A percentile compares a stretch with the other conserved stretches of the same genome.
phyloP scores from a whole-genome alignment of 768 basidiomycete genomes.

The Lactifluus volemus region DNA sequence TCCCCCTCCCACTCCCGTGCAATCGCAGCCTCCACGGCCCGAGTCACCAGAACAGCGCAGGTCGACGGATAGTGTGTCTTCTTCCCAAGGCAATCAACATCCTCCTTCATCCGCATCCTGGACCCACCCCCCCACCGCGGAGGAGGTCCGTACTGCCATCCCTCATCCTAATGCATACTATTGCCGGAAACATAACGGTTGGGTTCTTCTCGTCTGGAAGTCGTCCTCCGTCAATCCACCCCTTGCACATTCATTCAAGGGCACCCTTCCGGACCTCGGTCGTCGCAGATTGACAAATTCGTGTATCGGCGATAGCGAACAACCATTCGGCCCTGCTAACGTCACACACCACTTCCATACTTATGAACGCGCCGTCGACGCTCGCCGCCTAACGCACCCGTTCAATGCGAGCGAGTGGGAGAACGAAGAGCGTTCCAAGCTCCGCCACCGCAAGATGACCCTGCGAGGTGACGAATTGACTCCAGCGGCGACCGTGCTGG shows the following conservation, averaged over 20 bases:
- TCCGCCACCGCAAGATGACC: slow-evolving; percentile 44
- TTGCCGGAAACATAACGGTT: slow-evolving; percentile 74
- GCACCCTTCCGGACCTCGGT: slow-evolving; percentile 44
- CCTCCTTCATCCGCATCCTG: slow-evolving; percentile 21
- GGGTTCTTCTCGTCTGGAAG: slow-evolving; percentile 70
- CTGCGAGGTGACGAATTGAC: slow-evolving; percentile 15
- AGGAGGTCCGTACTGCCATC: slow-evolving; percentile 57
- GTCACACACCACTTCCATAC: slow-evolving; percentile 77
- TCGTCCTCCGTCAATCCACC: slow-evolving; percentile 53
- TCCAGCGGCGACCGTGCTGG: slow-evolving; percentile 5
- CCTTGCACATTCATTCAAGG: slow-evolving; percentile 45
- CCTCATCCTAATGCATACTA: slow-evolving; percentile 82
- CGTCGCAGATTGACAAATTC: slow-evolving; percentile 40
- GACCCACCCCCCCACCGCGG: slow-evolving; percentile 38
- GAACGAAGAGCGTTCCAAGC: slow-evolving; percentile 39
- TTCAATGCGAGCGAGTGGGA: slow-evolving; percentile 53
- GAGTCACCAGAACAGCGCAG: slow-evolving; percentile 5
- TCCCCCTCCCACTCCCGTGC: slow-evolving; percentile 24
- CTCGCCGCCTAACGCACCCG: slow-evolving; percentile 57
- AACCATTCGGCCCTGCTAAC: slow-evolving; percentile 40
- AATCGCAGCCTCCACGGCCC: slow-evolving; percentile 15
- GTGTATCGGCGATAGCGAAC: slow-evolving; percentile 46
- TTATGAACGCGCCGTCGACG: slow-evolving; percentile 62
- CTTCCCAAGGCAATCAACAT: slow-evolving; percentile 16
- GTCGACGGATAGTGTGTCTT: not conserved